phyloP scores from a whole-genome alignment of 768 basidiomycete species.

The Ramaria rubella region DNA sequence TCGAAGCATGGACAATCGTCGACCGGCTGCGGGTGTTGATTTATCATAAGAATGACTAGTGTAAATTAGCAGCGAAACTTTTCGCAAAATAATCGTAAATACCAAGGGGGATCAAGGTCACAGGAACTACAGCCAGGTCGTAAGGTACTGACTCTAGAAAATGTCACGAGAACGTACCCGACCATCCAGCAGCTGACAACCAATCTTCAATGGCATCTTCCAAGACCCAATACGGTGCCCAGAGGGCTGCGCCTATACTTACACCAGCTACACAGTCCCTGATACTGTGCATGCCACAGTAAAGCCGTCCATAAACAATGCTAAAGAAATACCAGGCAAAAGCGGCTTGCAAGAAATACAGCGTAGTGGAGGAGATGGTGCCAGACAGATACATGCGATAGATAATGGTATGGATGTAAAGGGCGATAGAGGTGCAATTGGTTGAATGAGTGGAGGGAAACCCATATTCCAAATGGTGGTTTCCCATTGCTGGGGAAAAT shows the following conservation, averaged over 20 bases:
- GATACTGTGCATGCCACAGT: conserved; percentile 86
- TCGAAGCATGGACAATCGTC: conserved; percentile 98
- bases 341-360: conserved; percentile 35
- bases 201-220: conserved; percentile 36
- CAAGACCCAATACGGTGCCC: conserved; percentile 38
- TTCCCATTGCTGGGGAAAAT: conserved; percentile 66
- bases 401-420: conserved; percentile 58
- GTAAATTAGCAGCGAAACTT: conserved; percentile 56
- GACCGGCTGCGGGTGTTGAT: conserved; percentile 88
- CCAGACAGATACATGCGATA: conserved; percentile 41
- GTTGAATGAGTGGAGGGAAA: conserved; percentile 96
- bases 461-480: conserved; percentile 85
- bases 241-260: conserved; percentile 58
- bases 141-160: not conserved
- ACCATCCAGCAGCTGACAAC: conserved; percentile 24
- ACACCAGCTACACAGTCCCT: conserved; percentile 63
- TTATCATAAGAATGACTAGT: conserved; percentile 66
- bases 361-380: conserved; percentile 31
- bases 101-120: conserved; percentile 13
- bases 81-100: conserved; percentile 21
- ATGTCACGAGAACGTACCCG: conserved; percentile 20
- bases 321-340: conserved; percentile 57
- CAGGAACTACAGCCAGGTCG: conserved; percentile 20
- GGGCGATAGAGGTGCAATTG: conserved; percentile 82
- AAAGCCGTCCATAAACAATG: conserved; percentile 75